Percentiles rank a stretch among this genome's conserved stretches.
phyloP scores from a whole-genome alignment of 1,284 basidiomycete genomes.

The Austroboletus niveus region DNA sequence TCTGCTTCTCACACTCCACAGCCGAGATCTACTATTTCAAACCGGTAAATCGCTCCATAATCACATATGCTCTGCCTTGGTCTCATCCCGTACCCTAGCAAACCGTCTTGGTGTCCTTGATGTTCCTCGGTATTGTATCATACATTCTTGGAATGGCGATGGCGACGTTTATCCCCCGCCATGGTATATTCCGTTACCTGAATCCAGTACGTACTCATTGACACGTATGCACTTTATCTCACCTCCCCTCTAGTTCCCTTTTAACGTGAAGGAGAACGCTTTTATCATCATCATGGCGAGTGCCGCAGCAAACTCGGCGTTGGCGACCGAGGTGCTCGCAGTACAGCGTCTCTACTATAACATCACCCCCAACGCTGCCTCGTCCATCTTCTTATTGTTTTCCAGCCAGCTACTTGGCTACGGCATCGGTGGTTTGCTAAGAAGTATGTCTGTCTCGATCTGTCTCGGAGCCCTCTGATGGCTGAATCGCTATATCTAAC shows the following conservation, averaged over 20 bases:
- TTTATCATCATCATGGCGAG: conserved; percentile 68
- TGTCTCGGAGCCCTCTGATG: too few species aligned
- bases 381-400: conserved; percentile 58
- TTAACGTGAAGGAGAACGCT: conserved; percentile 54
- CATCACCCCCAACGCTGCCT: conserved; percentile 49
- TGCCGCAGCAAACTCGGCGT: conserved; percentile 61
- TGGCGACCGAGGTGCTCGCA: conserved; percentile 65
- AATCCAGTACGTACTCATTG: conserved; percentile 46
- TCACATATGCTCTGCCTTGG: not conserved
- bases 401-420: conserved; percentile 61
- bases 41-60: conserved; percentile 31
- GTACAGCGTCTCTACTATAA: conserved; percentile 59
- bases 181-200: conserved; percentile 48
- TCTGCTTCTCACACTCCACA: conserved; percentile 1
- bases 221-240: conserved; percentile 15
- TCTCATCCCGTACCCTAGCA: conserved; percentile 30
- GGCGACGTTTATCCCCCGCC: conserved; percentile 46
- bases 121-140: conserved; percentile 50
- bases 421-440: conserved; percentile 60
- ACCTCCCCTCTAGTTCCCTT: conserved; percentile 34
- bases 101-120: conserved; percentile 48
- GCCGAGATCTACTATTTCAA: conserved; percentile 66
- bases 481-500: not conserved
- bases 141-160: conserved; percentile 41
- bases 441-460: conserved; percentile 33